phyloP scores from a whole-genome alignment of 345 rosid genomes.

The Euphorbia tirucalli region DNA sequence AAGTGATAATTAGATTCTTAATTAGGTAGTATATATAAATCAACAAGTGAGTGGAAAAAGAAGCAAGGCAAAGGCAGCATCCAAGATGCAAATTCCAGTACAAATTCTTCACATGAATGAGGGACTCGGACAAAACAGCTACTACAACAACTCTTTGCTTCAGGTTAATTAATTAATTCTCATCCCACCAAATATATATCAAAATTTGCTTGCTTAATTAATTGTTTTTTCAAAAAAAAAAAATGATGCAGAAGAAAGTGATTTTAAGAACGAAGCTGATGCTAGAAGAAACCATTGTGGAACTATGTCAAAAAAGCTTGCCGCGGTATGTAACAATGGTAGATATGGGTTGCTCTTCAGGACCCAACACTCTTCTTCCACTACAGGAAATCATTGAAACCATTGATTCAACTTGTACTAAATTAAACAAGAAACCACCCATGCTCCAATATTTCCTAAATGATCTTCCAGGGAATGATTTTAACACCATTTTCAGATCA shows the following conservation, averaged over 20 bases:
- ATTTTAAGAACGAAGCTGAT: background rate
- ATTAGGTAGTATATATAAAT: no score
- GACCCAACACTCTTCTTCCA: slow-evolving; percentile 38
- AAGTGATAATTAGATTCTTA: no score
- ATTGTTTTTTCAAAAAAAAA: background rate
- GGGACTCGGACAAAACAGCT: no score
- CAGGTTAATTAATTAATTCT: no score
- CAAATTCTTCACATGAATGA: no score
- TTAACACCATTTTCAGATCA: slow-evolving; percentile 39
- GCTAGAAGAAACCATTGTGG: background rate
- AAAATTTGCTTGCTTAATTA: no score
- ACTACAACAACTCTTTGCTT: no score
- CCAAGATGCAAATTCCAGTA: no score
- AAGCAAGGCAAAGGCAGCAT: no score
- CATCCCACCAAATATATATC: no score
- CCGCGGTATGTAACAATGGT: background rate
- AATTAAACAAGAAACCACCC: slow-evolving; percentile 17
- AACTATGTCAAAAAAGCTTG: background rate
- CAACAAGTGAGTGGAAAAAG: no score
- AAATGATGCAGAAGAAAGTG: slow-evolving; percentile 9
- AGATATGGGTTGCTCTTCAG: slow-evolving; percentile 53
- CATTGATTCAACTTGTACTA: slow-evolving; percentile 9
- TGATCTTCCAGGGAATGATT: slow-evolving; percentile 49
- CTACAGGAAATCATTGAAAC: slow-evolving; percentile 16
- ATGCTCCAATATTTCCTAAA: slow-evolving; percentile 38